These are phyloP conservation scores for Phoenix roebelenii DNA, from an alignment of 176 grass and related monocot genomes.

Conservation along the genomic window DNA sequence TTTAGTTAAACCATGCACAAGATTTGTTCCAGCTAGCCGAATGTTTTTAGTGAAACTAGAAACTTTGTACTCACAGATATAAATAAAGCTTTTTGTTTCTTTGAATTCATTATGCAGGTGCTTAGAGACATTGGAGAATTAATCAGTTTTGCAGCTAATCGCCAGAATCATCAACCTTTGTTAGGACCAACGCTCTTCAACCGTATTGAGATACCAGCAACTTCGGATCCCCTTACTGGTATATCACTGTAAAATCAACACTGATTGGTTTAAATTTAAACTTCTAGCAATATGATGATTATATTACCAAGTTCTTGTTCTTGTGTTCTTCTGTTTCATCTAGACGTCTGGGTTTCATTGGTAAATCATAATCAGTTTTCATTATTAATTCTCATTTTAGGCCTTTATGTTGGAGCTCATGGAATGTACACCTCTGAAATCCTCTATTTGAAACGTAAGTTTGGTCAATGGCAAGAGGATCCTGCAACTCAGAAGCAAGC, in stretches of 20 bases:
- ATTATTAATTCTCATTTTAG: slow-evolving; percentile 21
- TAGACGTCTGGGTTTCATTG: too few relatives aligned
- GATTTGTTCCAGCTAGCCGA: too few relatives aligned
- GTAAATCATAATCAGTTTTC: too few relatives aligned
- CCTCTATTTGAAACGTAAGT: slow-evolving; percentile 78
- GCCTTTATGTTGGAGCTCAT: slow-evolving; percentile 64
- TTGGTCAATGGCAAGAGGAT: slow-evolving; percentile 86
- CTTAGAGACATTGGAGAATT: slow-evolving; percentile 53
- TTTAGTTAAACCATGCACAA: too few relatives aligned
- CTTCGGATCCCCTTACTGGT: slow-evolving; percentile 86
- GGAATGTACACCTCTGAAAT: slow-evolving; percentile 63
- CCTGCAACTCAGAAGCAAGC: slow-evolving; percentile 27
- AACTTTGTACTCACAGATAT: too few relatives aligned
- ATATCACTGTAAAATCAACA: neutral
- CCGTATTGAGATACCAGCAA: slow-evolving; percentile 55
- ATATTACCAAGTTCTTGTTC: neutral
- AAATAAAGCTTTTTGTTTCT: neutral
- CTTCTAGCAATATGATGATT: slow-evolving; percentile 1
- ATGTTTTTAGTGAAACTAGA: too few relatives aligned
- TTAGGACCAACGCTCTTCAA: slow-evolving; percentile 57
- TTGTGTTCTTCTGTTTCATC: too few relatives aligned
- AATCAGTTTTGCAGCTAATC: slow-evolving; percentile 42
- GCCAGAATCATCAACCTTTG: slow-evolving; percentile 27
- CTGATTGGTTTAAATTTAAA: neutral
- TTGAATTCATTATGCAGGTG: slow-evolving; percentile 29